Conservation (phyloP, 306 rosid species). For the Quillaja saponaria region DNA sequence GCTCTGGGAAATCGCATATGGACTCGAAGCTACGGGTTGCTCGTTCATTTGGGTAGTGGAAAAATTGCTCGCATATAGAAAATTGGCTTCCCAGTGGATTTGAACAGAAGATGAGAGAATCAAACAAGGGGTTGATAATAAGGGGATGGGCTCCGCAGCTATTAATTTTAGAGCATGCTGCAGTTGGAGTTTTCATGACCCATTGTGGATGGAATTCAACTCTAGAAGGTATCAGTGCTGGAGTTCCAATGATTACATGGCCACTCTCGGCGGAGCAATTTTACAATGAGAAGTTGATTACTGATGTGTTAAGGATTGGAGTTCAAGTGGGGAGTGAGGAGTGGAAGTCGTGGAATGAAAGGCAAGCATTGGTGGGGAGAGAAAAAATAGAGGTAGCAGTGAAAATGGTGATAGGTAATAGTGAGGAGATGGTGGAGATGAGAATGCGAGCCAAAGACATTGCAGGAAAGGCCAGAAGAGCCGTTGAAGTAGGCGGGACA, state of each 20-base stretch:
- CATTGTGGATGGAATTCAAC: conserved; percentile 60
- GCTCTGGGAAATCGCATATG: conserved; percentile 46
- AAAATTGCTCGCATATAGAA: too few relatives aligned
- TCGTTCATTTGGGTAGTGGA: conserved; percentile 52
- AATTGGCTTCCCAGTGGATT: conserved; percentile 39
- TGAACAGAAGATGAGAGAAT: conserved; percentile 41
- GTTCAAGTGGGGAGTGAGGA: conserved; percentile 63
- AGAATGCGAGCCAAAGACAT: conserved; percentile 41
- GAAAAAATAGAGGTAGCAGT: conserved; percentile 53
- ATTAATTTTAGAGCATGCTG: conserved; percentile 39
- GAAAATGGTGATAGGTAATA: conserved; percentile 49
- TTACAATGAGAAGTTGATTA: conserved; percentile 48
- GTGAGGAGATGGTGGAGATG: conserved; percentile 48
- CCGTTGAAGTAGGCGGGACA: conserved; percentile 52
- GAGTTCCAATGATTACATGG: conserved; percentile 54
- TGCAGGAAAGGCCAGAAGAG: conserved; percentile 45
- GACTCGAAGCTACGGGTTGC: conserved; percentile 49
- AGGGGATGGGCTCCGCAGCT: conserved; percentile 54
- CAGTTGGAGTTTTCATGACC: conserved; percentile 41
- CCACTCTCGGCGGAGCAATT: conserved; percentile 36
- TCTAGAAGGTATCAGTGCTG: conserved; percentile 38
- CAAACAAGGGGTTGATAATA: conserved; percentile 44
- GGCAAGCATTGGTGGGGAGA: conserved; percentile 42
- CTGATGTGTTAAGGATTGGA: conserved; percentile 28
- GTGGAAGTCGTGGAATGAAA: conserved; percentile 43